Base-by-base conservation (phyloP, 345 rosid genomes). In the Psidium friedrichsthalianum region DNA sequence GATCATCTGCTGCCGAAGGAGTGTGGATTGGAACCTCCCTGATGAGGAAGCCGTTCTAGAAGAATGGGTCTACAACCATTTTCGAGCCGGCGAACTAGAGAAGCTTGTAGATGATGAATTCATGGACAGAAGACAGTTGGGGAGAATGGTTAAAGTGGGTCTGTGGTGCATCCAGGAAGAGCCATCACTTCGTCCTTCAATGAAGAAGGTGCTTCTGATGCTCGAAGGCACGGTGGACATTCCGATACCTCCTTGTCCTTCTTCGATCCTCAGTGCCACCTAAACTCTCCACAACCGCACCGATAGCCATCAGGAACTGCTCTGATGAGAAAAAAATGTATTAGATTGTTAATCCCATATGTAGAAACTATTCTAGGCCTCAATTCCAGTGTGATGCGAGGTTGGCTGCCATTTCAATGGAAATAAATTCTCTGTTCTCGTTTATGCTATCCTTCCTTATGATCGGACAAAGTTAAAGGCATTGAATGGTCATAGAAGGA, bases 171-270 rank as follows among this genome's bases (percentile, higher is more conserved):
- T 81, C 15, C 86, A 42, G 14, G 88, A 86, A 12, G 84, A 89
- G 49, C 87, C 89, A 53, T 86, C 88, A 2, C 85, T 85, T 4
- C 84, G 87, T 24, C 89, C 87, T 16, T 82, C 86, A 3, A 86
- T 83, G 85, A 86, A 86, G 58, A 91, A 86, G 85, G 90, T 91
- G 49, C 74, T 88, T 18, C 54, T 88, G 18, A 86, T 86, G 87
- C 82, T 86, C 16, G 87, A 86, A 84, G 89, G 89, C 59, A 88
- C 88, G 7, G 87, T 87, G 12, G 87, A 88, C 84, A 88, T 90
- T 25, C 87, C 87, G 40, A 6, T 61, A 61, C 74, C 82, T 86
- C 81, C 85, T 13, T 29, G 57, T 52, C 84, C 85, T 25, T 24
- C 56, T 47, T 24, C 76, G 4, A 15, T 64, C 16, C 40, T 64